Evolutionary conservation across 140 eudicot species (phyloP).

Genomic region (Eryngium alpinum): DNA sequence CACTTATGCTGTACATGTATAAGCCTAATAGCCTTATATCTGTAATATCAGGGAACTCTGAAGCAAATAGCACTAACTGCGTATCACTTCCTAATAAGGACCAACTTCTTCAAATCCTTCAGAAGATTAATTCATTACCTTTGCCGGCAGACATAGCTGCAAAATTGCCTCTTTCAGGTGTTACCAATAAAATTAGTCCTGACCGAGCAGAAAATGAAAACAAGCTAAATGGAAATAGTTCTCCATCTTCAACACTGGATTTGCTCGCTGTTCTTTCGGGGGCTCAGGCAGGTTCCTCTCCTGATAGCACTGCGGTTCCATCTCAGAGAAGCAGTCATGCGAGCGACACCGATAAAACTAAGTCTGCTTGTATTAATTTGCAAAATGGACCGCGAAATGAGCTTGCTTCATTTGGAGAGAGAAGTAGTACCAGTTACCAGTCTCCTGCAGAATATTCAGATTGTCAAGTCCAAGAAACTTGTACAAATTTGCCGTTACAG

Average conservation of each 20-base stretch:
- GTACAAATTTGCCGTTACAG: slow-evolving; percentile 49
- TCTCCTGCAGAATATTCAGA: slow-evolving; percentile 77
- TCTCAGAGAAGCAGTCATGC: slow-evolving; percentile 42
- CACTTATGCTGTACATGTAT: background rate
- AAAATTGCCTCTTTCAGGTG: slow-evolving; percentile 34
- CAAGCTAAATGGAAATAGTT: slow-evolving; percentile 31
- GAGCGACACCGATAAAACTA: slow-evolving; percentile 44
- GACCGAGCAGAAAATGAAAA: slow-evolving; percentile 38
- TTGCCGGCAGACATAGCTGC: slow-evolving; percentile 42
- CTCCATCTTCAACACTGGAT: slow-evolving; percentile 61
- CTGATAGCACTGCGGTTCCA: slow-evolving; percentile 21
- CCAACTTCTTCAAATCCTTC: slow-evolving; percentile 71
- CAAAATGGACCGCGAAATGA: slow-evolving; percentile 32
- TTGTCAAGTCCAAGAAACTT: slow-evolving; percentile 48
- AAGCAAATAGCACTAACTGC: slow-evolving; percentile 33
- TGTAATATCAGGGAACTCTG: slow-evolving; percentile 42
- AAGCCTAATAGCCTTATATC: background rate
- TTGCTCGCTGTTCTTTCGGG: slow-evolving; percentile 76
- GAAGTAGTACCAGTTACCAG: slow-evolving; percentile 68
- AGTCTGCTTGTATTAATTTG: slow-evolving; percentile 30
- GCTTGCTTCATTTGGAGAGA: slow-evolving; percentile 38
- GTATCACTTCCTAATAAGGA: slow-evolving; percentile 53
- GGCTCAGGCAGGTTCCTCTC: slow-evolving; percentile 26
- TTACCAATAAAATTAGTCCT: slow-evolving; percentile 24
- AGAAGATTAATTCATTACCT: slow-evolving; percentile 69